Evolutionary conservation across 2,329 filamentous ascomycete species (phyloP), one percentile per base, ranked within the genome.

Genomic region (Didymosphaeria variabile): DNA sequence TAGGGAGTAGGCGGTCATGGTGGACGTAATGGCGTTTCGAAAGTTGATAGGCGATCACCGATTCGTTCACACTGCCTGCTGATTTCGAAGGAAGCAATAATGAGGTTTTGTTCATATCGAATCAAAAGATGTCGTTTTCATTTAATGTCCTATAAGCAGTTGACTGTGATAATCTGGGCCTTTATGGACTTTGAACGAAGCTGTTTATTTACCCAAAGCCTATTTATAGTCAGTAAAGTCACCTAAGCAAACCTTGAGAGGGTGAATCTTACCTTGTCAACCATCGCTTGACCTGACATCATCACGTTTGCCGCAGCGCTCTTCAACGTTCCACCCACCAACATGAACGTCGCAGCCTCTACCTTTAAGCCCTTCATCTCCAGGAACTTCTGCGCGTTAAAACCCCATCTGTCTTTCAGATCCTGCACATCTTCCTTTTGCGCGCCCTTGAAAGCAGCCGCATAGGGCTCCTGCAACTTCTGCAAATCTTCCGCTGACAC

Each of bases 351-450:
- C 26, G 60, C 67, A 42, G 61, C 66, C 61, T 66, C 56, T 0
- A 67, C 51, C 62, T 66, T 60, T 15, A 69, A 60, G 7, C 62
- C 59, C 55, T 70, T 70, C 55, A 57, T 61, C 44, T 61, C 65
- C 36, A 62, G 72, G 65, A 71, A 21, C 38, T 58, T 60, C 45
- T 63, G 55, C n/a, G 62, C 64, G 46, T 66, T 63, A 19, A 71
- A 71, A 0, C 67, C 69, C 69, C 69, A 70, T 0, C 69, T 58
- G n/a, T 69, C 69, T 40, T 69, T 69, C 47, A 71, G 49, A 44
- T 71, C 69, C 57, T 71, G 67, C 21, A 60, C 58, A 19, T 64
- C 63, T 7, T 54, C 57, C 45, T 36, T 46, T 29, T 70, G 67
- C 29, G 65, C 66, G 7, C 67, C 67, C 13, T 59, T 26, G 19